These are phyloP conservation scores for Aspergillus ochraceus DNA, from an alignment of 2,329 filamentous ascomycete species.

Conservation along the genomic window DNA sequence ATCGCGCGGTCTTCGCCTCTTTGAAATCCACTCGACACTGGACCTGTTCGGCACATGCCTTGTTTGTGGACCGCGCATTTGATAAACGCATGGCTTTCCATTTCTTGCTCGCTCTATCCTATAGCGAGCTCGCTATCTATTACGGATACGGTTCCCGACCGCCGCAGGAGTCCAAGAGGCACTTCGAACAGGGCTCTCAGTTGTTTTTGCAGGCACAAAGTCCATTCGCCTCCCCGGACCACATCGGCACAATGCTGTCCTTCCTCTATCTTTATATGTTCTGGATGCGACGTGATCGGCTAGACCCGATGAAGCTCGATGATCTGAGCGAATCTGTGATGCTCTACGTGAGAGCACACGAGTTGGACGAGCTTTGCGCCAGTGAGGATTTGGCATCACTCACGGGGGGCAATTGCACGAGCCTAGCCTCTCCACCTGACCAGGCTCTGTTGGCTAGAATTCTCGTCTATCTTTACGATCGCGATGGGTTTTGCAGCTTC, in stretches of 20 bases:
- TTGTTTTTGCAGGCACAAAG: constrained; percentile 4
- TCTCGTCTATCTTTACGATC: constrained; percentile 11
- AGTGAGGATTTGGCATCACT: constrained; percentile 1
- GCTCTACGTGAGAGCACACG: constrained; percentile 1
- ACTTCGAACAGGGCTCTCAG: constrained; percentile 8
- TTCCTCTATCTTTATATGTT: constrained; percentile 15
- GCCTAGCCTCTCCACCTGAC: neutral
- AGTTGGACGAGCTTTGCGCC: constrained; percentile 7
- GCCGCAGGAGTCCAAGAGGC: constrained; percentile 6
- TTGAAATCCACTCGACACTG: constrained; percentile 13
- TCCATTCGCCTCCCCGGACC: constrained; percentile 4
- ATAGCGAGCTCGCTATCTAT: constrained; percentile 11
- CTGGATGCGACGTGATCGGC: constrained; percentile 10
- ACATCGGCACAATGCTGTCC: constrained; percentile 12
- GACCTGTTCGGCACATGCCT: constrained; percentile 3
- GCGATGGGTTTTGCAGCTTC: constrained; percentile 12
- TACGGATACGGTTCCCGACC: constrained; percentile 1
- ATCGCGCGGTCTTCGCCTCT: constrained; percentile 9
- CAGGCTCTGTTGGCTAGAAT: constrained; percentile 11
- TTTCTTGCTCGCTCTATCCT: constrained; percentile 14
- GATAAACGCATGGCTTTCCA: neutral
- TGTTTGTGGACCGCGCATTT: neutral
- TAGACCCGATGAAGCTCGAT: constrained; percentile 4
- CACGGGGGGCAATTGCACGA: neutral
- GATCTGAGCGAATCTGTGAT: constrained; percentile 5